Evolutionary conservation across 208 protist genomes (phyloP).

Genomic region (Sergeia podlipaevii): DNA sequence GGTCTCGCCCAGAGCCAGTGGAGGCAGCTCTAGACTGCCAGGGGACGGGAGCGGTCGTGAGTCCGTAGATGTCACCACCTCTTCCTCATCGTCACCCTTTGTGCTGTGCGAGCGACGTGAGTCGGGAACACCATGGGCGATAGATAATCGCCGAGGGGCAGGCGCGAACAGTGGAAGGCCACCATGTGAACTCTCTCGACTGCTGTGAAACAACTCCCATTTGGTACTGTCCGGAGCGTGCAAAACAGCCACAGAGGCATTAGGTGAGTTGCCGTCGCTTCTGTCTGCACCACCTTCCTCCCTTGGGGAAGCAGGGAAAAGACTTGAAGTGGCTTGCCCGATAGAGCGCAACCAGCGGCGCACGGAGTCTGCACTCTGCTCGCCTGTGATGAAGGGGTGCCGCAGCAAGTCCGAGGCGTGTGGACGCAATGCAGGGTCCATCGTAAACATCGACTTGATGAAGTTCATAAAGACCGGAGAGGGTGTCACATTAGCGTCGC

Average conservation of each 20-base stretch:
- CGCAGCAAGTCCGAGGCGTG: conserved; percentile 54
- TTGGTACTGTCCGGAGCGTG: too few relatives aligned
- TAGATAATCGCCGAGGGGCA: neutral
- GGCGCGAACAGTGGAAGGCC: too few relatives aligned
- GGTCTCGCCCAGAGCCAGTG: neutral
- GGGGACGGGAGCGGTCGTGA: neutral
- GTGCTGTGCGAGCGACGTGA: too few relatives aligned
- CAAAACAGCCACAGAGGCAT: too few relatives aligned
- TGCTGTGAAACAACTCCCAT: too few relatives aligned
- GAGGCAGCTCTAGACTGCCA: neutral
- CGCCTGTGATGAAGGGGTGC: conserved; percentile 73
- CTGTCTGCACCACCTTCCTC: neutral
- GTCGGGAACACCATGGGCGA: too few relatives aligned
- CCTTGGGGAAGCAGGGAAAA: conserved; percentile 1
- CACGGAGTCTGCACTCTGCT: conserved; percentile 10
- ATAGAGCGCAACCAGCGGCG: conserved; percentile 31
- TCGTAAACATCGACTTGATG: conserved; percentile 38
- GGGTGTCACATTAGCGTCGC: conserved; percentile 12
- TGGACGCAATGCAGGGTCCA: conserved; percentile 43
- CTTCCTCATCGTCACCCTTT: neutral
- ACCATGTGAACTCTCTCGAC: too few relatives aligned
- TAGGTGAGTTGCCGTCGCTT: too few relatives aligned
- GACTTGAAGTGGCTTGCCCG: neutral
- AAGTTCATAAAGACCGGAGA: conserved; percentile 58
- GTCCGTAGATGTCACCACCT: neutral